phyloP scores from a whole-genome alignment of 179 eudicot species.

The Carnegiea gigantea region DNA sequence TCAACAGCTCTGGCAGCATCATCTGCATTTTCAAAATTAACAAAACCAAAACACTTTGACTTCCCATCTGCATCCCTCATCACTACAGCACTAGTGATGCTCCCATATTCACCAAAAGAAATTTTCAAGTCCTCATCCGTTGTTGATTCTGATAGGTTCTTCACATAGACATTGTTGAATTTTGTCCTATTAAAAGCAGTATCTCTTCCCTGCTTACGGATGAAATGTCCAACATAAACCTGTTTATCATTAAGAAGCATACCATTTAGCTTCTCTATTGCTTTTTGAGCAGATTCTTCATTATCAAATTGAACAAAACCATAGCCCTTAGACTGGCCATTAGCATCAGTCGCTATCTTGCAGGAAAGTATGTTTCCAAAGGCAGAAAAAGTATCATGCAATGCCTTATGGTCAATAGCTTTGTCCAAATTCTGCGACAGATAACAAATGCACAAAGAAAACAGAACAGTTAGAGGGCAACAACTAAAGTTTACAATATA shows the following conservation, averaged over 20 bases:
- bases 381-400: slow-evolving; percentile 62
- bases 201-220: slow-evolving; percentile 65
- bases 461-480: not conserved
- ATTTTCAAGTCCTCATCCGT: slow-evolving; percentile 60
- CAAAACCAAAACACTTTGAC: slow-evolving; percentile 78
- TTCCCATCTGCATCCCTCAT: slow-evolving; percentile 72
- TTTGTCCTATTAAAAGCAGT: slow-evolving; percentile 40
- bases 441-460: not conserved
- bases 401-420: slow-evolving; percentile 64
- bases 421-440: slow-evolving; percentile 63
- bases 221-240: slow-evolving; percentile 68
- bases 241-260: slow-evolving; percentile 77
- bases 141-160: slow-evolving; percentile 61
- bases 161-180: slow-evolving; percentile 70
- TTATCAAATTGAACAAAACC: slow-evolving; percentile 77
- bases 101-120: slow-evolving; percentile 60
- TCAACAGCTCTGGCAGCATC: slow-evolving; percentile 82
- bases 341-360: slow-evolving; percentile 66
- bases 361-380: slow-evolving; percentile 72
- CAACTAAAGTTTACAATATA: not conserved
- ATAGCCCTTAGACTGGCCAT: slow-evolving; percentile 73
- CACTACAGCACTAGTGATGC: slow-evolving; percentile 64
- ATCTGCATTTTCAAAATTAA: slow-evolving; percentile 70
- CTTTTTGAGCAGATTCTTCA: slow-evolving; percentile 68
- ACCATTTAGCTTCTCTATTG: slow-evolving; percentile 68